These are phyloP conservation scores for Bullera alba DNA, from an alignment of 768 basidiomycete genomes.

Conservation along the genomic window DNA sequence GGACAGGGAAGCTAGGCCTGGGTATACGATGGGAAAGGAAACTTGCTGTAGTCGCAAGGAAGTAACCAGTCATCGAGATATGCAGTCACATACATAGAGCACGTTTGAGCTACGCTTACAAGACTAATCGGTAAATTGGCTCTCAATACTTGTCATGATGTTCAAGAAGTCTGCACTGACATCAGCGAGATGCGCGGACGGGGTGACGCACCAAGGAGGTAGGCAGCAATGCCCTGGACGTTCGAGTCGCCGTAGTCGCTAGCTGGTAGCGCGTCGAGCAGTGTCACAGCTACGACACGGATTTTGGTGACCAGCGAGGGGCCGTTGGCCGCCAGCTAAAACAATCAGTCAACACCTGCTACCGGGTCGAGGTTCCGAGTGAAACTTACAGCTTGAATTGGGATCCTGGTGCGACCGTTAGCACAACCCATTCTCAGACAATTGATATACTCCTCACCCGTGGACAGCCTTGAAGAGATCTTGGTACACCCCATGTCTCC, in stretches of 20 bases:
- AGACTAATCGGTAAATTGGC: constrained; percentile 23
- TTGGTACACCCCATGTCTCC: constrained; percentile 21
- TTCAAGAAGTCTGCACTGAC: constrained; percentile 18
- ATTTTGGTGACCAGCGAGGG: constrained; percentile 28
- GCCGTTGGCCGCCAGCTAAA: constrained; percentile 27
- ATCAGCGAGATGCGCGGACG: not conserved
- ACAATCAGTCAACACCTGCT: not conserved
- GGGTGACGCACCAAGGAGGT: constrained; percentile 16
- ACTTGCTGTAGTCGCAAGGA: too few relatives aligned
- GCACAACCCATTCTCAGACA: not conserved
- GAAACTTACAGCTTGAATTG: constrained; percentile 20
- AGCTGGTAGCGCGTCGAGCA: constrained; percentile 25
- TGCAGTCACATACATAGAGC: too few relatives aligned
- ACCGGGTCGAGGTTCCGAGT: not conserved
- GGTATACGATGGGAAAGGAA: too few relatives aligned
- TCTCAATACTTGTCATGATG: constrained; percentile 30
- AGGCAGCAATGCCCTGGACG: constrained; percentile 26
- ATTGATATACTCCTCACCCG: constrained; percentile 8
- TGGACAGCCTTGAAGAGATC: constrained; percentile 29
- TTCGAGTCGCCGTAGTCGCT: constrained; percentile 16
- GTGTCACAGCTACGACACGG: constrained; percentile 21
- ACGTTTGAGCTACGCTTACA: not conserved
- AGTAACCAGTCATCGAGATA: too few relatives aligned
- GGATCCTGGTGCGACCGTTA: constrained; percentile 5
- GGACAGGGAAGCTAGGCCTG: too few relatives aligned